Evolutionary conservation across 2,329 filamentous ascomycete species (phyloP), one percentile per base, ranked within the genome.

Genomic region (Ceratocystis diversiconidia): DNA sequence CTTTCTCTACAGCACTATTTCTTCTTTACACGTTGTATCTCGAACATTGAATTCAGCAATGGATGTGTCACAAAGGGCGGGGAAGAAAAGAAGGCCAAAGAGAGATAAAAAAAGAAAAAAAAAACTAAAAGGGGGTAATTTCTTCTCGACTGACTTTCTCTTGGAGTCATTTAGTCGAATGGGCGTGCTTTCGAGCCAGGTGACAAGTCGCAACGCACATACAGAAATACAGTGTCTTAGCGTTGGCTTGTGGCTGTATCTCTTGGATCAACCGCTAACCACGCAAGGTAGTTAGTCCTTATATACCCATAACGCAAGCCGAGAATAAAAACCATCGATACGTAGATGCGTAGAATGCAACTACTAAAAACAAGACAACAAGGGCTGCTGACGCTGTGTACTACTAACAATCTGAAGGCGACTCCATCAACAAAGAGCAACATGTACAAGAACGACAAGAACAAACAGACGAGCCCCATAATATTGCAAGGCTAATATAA

Each of bases 81-180:
- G 36, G 36, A 41, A 41, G 36, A 41, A 41, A 41, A 60, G 32
- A 36, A 36, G 32, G 10, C 25, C 28, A 32, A 8, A n/a, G 28
- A 12, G 25, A 17, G 48, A 25, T 19, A 50, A 12, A 15, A 22
- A n/a, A 19, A n/a, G 5, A 22, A 3, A n/a, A 3, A 30, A 30
- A 57, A 22, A 59, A 6, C 17, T 17, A 57, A 59, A 59, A 8
- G 17, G 55, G 55, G 55, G 28, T 17, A 32, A n/a, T 32, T 59
- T 36, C 55, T 59, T 15, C 55, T 59, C 48, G 19, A 52, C 48
- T 25, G 48, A 52, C 19, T 59, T 59, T 59, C 55, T 36, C 55
- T 59, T 59, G 15, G 55, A 59, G 55, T 36, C 55, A 59, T 57
- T 7, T 7, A 57, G 10, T 57, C 8, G 46, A 12, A 28, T 57